A percentile compares a stretch with the other conserved stretches of the same genome.
These are phyloP conservation scores for Byssothecium circinans DNA, from an alignment of 2,329 filamentous ascomycete genomes.

Conservation along the genomic window DNA sequence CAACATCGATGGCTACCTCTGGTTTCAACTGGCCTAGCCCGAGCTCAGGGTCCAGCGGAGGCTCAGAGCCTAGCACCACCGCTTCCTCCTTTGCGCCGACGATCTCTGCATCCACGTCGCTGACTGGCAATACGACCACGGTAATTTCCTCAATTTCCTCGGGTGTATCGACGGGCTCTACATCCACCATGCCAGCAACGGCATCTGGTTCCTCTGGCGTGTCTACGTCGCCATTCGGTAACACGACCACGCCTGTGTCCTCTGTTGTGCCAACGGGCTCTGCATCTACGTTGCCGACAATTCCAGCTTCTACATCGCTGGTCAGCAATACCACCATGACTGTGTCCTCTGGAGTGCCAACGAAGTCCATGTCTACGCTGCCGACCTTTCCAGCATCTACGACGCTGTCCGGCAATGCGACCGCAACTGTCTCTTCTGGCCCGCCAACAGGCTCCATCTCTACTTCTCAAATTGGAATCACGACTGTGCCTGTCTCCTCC, in stretches of 20 bases:
- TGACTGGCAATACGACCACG: neutral
- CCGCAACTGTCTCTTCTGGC: too few species aligned
- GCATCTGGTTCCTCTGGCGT: neutral
- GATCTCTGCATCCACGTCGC: conserved; percentile 12
- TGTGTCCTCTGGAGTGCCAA: neutral
- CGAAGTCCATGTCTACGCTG: neutral
- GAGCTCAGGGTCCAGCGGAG: neutral
- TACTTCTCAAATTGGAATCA: neutral
- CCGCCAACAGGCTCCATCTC: neutral
- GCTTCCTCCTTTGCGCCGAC: conserved; percentile 2
- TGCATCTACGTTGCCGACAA: conserved; percentile 7
- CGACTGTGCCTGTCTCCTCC: neutral
- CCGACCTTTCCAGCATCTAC: neutral
- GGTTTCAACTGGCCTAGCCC: neutral
- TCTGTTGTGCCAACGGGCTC: too few species aligned
- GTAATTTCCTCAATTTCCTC: too few species aligned
- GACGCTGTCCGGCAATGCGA: neutral
- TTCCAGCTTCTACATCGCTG: neutral
- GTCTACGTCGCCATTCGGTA: neutral
- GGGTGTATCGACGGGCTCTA: neutral
- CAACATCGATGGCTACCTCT: neutral
- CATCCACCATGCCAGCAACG: neutral
- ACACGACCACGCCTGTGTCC: too few species aligned
- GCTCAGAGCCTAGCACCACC: neutral
- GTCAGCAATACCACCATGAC: neutral